phyloP scores from a whole-genome alignment of 2,329 filamentous ascomycete genomes.

The Cadophora malorum region DNA sequence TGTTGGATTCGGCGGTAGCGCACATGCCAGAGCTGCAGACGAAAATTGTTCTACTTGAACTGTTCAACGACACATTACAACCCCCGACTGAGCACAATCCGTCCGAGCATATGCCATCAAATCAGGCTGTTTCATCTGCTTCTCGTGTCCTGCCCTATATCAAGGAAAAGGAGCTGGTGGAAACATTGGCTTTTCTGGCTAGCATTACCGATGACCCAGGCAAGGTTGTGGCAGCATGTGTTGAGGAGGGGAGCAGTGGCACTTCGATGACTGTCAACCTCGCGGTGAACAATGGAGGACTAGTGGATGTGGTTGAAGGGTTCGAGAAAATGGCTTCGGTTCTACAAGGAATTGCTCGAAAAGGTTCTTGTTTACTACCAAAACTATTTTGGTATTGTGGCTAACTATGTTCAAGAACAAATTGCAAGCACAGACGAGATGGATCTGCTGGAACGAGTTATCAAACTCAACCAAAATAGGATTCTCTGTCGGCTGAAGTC shows the following conservation, averaged over 20 bases:
- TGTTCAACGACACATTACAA: background rate
- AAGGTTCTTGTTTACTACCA: constrained; percentile 1
- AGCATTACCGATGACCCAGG: constrained; percentile 28
- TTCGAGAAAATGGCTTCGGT: constrained; percentile 26
- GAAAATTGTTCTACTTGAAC: background rate
- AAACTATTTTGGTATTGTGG: constrained; percentile 2
- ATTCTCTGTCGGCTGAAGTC: constrained; percentile 28
- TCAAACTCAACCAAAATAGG: constrained; percentile 25
- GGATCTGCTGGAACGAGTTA: constrained; percentile 18
- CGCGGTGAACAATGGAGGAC: constrained; percentile 27
- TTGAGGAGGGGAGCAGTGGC: constrained; percentile 19
- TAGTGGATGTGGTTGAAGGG: constrained; percentile 20
- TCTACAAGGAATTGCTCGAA: constrained; percentile 2
- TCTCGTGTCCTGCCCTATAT: constrained; percentile 14
- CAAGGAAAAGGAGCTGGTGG: constrained; percentile 23
- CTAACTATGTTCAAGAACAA: constrained; percentile 15
- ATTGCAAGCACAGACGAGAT: constrained; percentile 10
- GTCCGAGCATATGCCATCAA: background rate
- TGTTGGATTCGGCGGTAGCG: too few relatives aligned
- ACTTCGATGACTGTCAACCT: constrained; percentile 23
- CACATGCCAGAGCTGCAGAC: background rate
- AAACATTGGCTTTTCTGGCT: constrained; percentile 28
- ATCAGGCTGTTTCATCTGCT: background rate
- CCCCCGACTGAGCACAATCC: background rate
- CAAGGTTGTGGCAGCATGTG: constrained; percentile 24